Base-by-base conservation (phyloP, 257 asterid genomes). In the Penstemon barbatus region DNA sequence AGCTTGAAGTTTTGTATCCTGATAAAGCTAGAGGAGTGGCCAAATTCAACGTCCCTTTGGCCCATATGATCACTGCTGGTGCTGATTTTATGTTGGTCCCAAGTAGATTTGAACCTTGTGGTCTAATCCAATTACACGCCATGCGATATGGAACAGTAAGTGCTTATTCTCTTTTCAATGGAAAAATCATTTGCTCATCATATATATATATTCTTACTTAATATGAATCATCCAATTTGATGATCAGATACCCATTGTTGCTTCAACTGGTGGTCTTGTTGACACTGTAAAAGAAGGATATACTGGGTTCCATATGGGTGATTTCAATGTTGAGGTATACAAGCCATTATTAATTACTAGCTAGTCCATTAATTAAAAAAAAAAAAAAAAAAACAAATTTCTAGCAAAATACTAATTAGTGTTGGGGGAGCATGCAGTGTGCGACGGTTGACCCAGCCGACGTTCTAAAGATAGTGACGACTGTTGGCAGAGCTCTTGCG, bases 121-220 rank as follows among this genome's bases (percentile, higher is more conserved):
- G 99, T 66, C 96, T 93, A 80, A 91, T 93, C 81, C 97, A 93
- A 70, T 77, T 90, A 65, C 99, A 93, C 25, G 99, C 97, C 68
- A 93, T 93, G 99, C 87, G 96, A 71, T 93, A 93, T 71, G 99
- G 99, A 86, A 90, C 99, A 0, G 99, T 93, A 80, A 71, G 96
- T 63, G 44, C 52, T 56, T 53, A 63, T 13, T 51, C 2, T 50
- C 25, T 51, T 49, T 42, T 48, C 5, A 25, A 19, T 8, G 41
- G 6, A 18, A 1, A 7, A 19, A 13, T 46, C 10, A 15, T 15
- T 10, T 59, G 53, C 5, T 57, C 45, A 11, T 41, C n/a, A 3
- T 41, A 44, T 36, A 36, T 33, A 40, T 10, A 15, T 15, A 40
- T 10, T 60, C 45, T 41, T 63, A 45, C 55, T 61, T 71, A 5